Conservation (phyloP, 2,329 filamentous ascomycete species). For the Stenocarpella maydis region DNA sequence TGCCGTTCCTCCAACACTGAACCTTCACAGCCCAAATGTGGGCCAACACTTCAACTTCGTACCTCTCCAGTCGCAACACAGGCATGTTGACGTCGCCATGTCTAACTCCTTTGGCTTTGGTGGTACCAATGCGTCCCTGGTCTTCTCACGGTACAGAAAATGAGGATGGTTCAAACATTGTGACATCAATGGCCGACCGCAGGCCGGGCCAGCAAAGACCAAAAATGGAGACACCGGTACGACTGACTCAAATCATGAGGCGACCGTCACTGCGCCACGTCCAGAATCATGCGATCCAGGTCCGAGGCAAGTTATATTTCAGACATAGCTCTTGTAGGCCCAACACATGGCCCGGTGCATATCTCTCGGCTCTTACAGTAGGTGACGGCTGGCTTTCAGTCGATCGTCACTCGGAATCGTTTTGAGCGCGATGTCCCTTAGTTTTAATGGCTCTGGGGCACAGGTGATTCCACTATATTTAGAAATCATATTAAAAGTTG, state of each 20-base stretch:
- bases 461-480: too few species aligned
- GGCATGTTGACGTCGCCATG: slow-evolving; percentile 75
- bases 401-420: not conserved
- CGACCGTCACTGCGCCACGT: not conserved
- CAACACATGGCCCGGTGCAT: not conserved
- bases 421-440: not conserved
- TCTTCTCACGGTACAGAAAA: slow-evolving; percentile 61
- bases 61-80: slow-evolving; percentile 73
- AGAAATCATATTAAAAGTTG: not conserved
- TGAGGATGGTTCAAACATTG: not conserved
- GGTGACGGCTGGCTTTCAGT: too few species aligned
- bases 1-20: slow-evolving; percentile 84
- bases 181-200: not conserved
- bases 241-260: not conserved
- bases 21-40: slow-evolving; percentile 73
- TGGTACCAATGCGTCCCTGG: slow-evolving; percentile 91
- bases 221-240: not conserved
- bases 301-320: too few species aligned
- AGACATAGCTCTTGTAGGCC: not conserved
- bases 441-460: too few species aligned
- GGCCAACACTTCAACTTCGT: slow-evolving; percentile 88
- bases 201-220: not conserved
- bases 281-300: not conserved
- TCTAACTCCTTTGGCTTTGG: slow-evolving; percentile 99
- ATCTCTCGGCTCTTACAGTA: not conserved